Base-by-base conservation (phyloP, 106 monocot species). In the Allium fistulosum region DNA sequence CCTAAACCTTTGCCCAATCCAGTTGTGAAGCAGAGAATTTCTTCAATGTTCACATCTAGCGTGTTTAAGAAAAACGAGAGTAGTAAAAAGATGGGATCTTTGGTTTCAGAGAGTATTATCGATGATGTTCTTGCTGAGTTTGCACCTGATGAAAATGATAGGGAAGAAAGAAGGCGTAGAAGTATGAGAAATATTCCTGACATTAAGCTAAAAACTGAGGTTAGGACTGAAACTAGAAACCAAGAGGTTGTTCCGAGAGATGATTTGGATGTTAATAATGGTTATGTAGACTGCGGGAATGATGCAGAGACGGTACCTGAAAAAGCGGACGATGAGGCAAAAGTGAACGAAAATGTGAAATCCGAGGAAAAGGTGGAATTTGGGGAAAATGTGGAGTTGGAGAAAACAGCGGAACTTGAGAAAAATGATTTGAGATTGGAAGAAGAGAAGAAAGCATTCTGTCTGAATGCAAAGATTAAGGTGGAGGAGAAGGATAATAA, bases 111-210 rank as follows among this genome's bases (percentile, higher is more conserved):
- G 47, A 91, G 91, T 71, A 80, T 97, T 12, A 78, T 97, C 15
- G 92, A 97, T 61, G 86, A 86, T 58, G 74, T 97, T 50, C 80
- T 97, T 46, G 92, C 86, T 4, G 97, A 97, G 65, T 88, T 86
- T 66, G 89, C 86, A 0, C 82, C 85, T 0, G 88, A 92, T 53
- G 88, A 92, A 72, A 72, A 76, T 3, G 97, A 97, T 65, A 77
- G 92, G 26, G 82, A 87, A 79, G 80, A 78, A 76, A 62, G 88
- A 71, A 67, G 88, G 37, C 63, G 86, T 27, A 66, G 51, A 11
- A 51, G 1, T 66, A 10, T 50, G 22, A 47, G 15, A 17, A 66
- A 51, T 51, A 10, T 51, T 8, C 50, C 17, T 4, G 66, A 66
- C 18, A 66, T 50, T 66, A 51, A 18, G 16, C 66, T 50, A 26